Percentiles rank a stretch among this genome's conserved stretches.
Conservation (phyloP, 1,284 basidiomycete species). For the Cryptococcus sp. region DNA sequence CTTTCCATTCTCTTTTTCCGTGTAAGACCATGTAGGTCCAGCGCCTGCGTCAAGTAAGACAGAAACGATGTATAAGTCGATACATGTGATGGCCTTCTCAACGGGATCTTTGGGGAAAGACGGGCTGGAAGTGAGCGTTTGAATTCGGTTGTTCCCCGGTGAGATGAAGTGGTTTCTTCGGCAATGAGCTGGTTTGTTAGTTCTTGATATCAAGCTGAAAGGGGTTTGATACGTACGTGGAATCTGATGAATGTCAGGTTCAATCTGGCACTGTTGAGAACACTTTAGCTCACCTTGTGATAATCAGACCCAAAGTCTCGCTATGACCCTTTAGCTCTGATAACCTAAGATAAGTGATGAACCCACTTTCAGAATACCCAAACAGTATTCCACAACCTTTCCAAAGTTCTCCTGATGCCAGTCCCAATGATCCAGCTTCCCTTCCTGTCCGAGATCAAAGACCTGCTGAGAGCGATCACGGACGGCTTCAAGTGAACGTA, state of each 20-base stretch:
- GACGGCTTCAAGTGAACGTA: conserved; percentile 81
- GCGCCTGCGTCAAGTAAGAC: conserved; percentile 93
- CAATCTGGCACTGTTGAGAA: background rate
- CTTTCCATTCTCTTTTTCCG: conserved; percentile 51
- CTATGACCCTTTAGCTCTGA: conserved; percentile 43
- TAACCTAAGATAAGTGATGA: background rate
- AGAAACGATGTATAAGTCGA: conserved; percentile 89
- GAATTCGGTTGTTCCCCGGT: conserved; percentile 54
- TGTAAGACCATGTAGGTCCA: conserved; percentile 75
- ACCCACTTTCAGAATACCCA: conserved; percentile 67
- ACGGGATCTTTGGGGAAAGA: conserved; percentile 41
- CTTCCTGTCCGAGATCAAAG: conserved; percentile 66
- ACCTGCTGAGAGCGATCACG: conserved; percentile 77
- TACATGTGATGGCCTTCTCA: conserved; percentile 65
- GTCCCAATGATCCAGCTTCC: conserved; percentile 76
- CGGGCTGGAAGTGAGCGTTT: conserved; percentile 48
- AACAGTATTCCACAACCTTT: conserved; percentile 73
- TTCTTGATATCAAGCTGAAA: background rate
- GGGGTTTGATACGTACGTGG: conserved; percentile 5
- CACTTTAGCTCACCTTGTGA: conserved; percentile 50
- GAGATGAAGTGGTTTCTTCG: conserved; percentile 76
- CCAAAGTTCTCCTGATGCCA: conserved; percentile 72
- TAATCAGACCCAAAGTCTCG: conserved; percentile 76
- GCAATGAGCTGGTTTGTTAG: conserved; percentile 60
- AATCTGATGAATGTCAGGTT: background rate